Conservation (phyloP, 2,329 filamentous ascomycete genomes). For the Exophiala sp. region DNA sequence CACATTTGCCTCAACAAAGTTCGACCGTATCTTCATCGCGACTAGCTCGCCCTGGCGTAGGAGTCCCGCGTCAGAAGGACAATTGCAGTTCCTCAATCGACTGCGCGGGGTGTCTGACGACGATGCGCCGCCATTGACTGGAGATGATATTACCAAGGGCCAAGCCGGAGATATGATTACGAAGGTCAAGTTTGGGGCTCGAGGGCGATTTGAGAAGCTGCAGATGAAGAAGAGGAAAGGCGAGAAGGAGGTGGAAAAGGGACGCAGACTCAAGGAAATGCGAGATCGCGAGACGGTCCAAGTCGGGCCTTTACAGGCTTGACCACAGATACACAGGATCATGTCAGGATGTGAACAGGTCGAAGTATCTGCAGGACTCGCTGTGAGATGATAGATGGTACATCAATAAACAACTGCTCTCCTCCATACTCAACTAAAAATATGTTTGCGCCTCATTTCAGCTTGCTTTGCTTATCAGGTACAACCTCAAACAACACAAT, state of each 20-base stretch:
- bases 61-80: slow-evolving; percentile 56
- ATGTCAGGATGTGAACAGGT: not conserved
- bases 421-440: no score
- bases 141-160: slow-evolving; percentile 67
- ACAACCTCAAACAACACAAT: no score
- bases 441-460: no score
- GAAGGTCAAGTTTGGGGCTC: slow-evolving; percentile 79
- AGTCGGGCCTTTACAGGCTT: slow-evolving; percentile 45
- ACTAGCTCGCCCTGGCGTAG: slow-evolving; percentile 68
- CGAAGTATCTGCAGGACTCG: slow-evolving; percentile 13
- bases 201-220: slow-evolving; percentile 58
- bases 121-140: slow-evolving; percentile 40
- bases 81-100: slow-evolving; percentile 44
- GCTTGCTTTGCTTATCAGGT: no score
- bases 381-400: slow-evolving; percentile 19
- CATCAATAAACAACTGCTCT: slow-evolving; percentile 3
- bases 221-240: slow-evolving; percentile 50
- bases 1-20: slow-evolving; percentile 67
- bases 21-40: slow-evolving; percentile 64
- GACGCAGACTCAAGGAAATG: slow-evolving; percentile 29
- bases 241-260: slow-evolving; percentile 37
- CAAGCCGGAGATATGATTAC: slow-evolving; percentile 87
- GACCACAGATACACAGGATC: not conserved
- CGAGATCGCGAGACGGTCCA: slow-evolving; percentile 40
- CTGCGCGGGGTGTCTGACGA: slow-evolving; percentile 37